Percentiles rank a stretch among this genome's conserved stretches.
Evolutionary conservation across 495 filamentous ascomycete species (phyloP).

Genomic region (Aspergillus indologenus): DNA sequence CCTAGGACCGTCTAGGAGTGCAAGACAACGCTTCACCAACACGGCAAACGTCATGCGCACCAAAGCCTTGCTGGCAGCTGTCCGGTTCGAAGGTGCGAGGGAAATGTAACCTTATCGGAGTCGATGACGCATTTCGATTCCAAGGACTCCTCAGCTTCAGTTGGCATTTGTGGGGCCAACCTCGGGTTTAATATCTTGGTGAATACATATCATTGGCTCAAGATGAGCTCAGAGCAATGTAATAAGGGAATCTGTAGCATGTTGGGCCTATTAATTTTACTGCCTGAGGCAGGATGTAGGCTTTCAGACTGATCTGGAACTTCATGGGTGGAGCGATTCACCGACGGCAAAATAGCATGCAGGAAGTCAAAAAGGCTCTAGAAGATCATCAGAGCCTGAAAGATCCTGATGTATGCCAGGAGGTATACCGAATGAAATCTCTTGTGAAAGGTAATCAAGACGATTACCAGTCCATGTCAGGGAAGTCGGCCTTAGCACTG

Average conservation of each 20-base stretch:
- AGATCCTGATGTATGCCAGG: background rate
- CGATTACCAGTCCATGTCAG: no score
- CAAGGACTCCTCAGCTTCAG: background rate
- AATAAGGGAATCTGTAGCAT: background rate
- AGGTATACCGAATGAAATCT: no score
- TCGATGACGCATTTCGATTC: conserved; percentile 3
- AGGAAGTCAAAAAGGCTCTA: background rate
- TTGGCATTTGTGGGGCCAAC: background rate
- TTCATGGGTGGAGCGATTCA: background rate
- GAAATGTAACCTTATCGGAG: conserved; percentile 8
- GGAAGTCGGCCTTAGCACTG: no score
- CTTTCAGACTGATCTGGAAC: background rate
- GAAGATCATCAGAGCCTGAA: background rate
- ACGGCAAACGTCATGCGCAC: background rate
- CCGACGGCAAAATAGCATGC: no score
- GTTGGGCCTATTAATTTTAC: background rate
- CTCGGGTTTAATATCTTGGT: background rate
- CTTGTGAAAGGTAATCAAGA: no score
- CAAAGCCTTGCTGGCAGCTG: background rate
- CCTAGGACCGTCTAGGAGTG: background rate
- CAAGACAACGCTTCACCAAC: background rate
- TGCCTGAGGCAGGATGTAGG: background rate
- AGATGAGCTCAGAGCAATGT: background rate
- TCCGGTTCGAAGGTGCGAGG: background rate
- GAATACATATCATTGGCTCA: background rate